A percentile compares a stretch with the other conserved stretches of the same genome.
Evolutionary conservation across 2,329 filamentous ascomycete species (phyloP).

Genomic region (Fusarium sp.): DNA sequence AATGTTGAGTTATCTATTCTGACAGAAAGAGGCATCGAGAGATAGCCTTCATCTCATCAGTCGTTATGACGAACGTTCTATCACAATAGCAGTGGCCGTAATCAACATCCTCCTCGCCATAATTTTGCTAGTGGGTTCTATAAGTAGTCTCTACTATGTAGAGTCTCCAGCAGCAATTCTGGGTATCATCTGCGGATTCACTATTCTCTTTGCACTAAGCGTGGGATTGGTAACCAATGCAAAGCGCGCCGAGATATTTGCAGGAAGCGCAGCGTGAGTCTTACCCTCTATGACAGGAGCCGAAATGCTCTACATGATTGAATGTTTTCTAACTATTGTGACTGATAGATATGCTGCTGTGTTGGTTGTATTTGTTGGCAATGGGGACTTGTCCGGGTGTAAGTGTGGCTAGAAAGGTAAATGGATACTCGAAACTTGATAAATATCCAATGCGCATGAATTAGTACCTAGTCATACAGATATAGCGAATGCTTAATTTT

Average conservation of each 20-base stretch:
- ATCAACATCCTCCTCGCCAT: slow-evolving; percentile 1
- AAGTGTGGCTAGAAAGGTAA: too few species aligned
- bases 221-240: slow-evolving; percentile 15
- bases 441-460: too few species aligned
- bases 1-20: not conserved
- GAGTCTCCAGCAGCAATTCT: slow-evolving; percentile 3
- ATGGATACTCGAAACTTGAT: too few species aligned
- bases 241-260: slow-evolving; percentile 23
- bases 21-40: not conserved
- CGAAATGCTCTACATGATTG: too few species aligned
- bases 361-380: slow-evolving; percentile 9
- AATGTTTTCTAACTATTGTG: not conserved
- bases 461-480: too few species aligned
- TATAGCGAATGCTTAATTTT: too few species aligned
- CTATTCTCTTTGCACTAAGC: slow-evolving; percentile 10
- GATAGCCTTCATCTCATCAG: not conserved
- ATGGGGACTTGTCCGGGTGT: not conserved
- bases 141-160: slow-evolving; percentile 11
- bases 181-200: slow-evolving; percentile 17
- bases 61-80: slow-evolving; percentile 7
- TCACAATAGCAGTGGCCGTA: not conserved
- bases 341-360: not conserved
- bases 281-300: not conserved
- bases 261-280: slow-evolving; percentile 21
- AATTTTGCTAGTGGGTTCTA: not conserved